phyloP scores from a whole-genome alignment of 2,329 filamentous ascomycete genomes.

The Botrytis sinoallii region DNA sequence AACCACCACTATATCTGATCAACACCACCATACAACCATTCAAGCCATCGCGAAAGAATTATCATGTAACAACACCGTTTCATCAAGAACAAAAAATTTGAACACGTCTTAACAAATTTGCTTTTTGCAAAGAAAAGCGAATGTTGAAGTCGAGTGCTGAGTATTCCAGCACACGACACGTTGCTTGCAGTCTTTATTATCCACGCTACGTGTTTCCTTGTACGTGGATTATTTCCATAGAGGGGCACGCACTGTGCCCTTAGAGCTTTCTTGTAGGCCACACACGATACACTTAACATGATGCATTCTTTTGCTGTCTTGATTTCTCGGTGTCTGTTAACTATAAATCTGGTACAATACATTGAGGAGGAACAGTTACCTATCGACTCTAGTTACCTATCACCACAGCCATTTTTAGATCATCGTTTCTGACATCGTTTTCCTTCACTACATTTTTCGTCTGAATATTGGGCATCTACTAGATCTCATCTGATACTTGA shows the following conservation, averaged over 20 bases:
- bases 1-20: neutral
- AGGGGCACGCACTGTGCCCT: neutral
- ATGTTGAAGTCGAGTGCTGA: neutral
- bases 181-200: neutral
- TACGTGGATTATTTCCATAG: neutral
- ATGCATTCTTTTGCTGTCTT: neutral
- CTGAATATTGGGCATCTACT: neutral
- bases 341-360: neutral
- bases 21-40: neutral
- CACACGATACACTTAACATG: neutral
- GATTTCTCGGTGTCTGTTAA: neutral
- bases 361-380: neutral
- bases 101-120: neutral
- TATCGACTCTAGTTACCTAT: neutral
- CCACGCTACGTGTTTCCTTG: neutral
- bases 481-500: neutral
- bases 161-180: neutral
- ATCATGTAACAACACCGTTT: neutral
- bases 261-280: neutral
- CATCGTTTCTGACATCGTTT: neutral
- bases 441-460: neutral
- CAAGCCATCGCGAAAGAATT: neutral
- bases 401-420: neutral
- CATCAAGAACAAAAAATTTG: neutral
- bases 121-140: neutral